phyloP scores from a whole-genome alignment of 208 protist genomes.

The Porcisia deanei region DNA sequence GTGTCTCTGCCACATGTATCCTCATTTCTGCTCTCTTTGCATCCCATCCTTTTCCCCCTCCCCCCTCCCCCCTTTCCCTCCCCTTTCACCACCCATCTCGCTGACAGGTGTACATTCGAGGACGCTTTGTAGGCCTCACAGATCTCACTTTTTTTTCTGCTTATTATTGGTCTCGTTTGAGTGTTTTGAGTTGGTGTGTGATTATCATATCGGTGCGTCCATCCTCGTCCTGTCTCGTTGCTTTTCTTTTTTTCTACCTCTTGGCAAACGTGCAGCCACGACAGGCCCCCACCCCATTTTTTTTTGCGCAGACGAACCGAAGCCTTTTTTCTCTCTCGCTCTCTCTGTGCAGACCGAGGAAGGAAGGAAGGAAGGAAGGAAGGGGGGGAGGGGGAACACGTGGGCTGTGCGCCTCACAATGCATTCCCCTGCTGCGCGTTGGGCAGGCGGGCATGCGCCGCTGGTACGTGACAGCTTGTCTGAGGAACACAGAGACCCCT shows the following conservation, averaged over 20 bases:
- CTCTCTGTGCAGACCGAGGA: not conserved
- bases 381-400: not conserved
- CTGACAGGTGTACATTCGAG: not conserved
- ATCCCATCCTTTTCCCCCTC: not conserved
- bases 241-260: too few relatives aligned
- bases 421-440: not conserved
- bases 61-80: not conserved
- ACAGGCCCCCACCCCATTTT: too few relatives aligned
- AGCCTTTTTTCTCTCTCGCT: too few relatives aligned
- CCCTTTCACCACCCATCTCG: not conserved
- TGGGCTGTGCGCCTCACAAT: not conserved
- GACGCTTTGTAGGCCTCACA: not conserved
- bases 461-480: constrained; percentile 12
- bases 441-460: constrained; percentile 7
- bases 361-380: too few relatives aligned
- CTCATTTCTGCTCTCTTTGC: not conserved
- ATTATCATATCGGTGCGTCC: too few relatives aligned
- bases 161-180: too few relatives aligned
- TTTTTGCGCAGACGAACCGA: too few relatives aligned
- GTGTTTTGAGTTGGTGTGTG: too few relatives aligned
- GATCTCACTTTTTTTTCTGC: too few relatives aligned
- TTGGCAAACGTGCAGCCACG: too few relatives aligned
- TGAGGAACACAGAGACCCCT: constrained; percentile 43
- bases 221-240: too few relatives aligned
- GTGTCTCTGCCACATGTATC: not conserved